Evolutionary conservation across 2,329 filamentous ascomycete genomes (phyloP), one percentile per base, ranked within the genome.

Genomic region (Botrytis medusae): DNA sequence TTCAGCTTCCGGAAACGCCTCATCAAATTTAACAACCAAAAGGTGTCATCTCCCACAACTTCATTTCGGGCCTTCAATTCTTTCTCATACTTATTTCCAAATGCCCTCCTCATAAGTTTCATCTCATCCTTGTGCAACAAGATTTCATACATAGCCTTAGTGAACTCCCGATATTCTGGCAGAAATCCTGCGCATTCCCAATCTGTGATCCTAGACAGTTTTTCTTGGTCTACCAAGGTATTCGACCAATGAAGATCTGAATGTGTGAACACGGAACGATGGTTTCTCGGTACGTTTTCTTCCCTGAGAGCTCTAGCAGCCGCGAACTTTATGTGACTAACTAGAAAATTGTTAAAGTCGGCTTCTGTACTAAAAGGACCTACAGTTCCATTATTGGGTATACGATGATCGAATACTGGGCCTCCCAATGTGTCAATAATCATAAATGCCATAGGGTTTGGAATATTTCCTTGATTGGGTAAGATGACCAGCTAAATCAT

Each of bases 201-300:
- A 37, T 67, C 44, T 20, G 51, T 67, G n/a, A 37, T n/a, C 29
- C 64, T 44, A 37, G 16, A 51, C 12, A 67, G 8, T 29, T 32
- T 34, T 67, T 44, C 64, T 20, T 51, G 22, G 18, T 51, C 64
- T n/a, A 51, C 4, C 12, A 67, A 48, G 22, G 51, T 46, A 29
- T 51, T 51, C 22, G 64, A 67, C 42, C 29, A 67, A 14, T 51
- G 32, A 37, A 67, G 32, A 67, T 67, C 44, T 16, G 44, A 67
- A 48, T 67, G 7, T 9, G 44, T 51, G 46, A 51, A 51, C 3
- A 67, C 29, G 2, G 29, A n/a, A 22, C 44, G 44, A 37, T 51
- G 29, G 37, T 51, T 67, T 32, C 29, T 46, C 3, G 64, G 32
- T 1, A n/a, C 16, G 16, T 67, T 37, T 34, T 67, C 29, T 20